Base-by-base conservation (phyloP, 169 alveolate genomes). In the Cryptosporidium felis region DNA sequence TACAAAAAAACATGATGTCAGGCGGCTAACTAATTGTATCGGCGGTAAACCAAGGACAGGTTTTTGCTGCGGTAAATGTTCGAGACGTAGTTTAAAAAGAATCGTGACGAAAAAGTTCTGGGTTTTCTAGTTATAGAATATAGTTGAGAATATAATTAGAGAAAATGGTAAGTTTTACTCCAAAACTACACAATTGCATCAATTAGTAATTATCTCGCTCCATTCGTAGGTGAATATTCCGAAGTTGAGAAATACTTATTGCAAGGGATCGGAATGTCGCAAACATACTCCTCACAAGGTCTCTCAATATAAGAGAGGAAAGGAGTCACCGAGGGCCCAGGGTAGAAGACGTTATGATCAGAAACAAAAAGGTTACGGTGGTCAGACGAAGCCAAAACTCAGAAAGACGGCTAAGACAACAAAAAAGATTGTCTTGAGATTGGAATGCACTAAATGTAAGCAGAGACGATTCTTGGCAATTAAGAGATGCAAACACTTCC, bases 331-430 rank as follows among this genome's bases (percentile, higher is more conserved):
- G 53, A 93, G 91, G 82, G 98, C 97, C 45, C 98, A 96, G 94
- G 99, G 99, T 89, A 96, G 97, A 92, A 92, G 99, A 81, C 97
- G 99, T 89, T 98, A 98, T 95, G 99, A 97, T 94, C 94, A 92
- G 94, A 98, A 98, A 93, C 99, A 98, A 93, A 94, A 95, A 44
- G 99, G 99, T 80, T 98, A 95, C 90, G 99, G 99, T 53, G 99
- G 99, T 34, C 98, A 97, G 90, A 97, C 99, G 82, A 98, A 98
- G 92, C 99, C 99, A 53, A 95, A 97, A 88, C 96, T 97, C 95
- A 95, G 98, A 92, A 97, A 97, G 95, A 98, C 97, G 94, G 99
- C 99, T 23, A 98, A 97, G 95, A 96, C 99, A 58, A 98, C 99
- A 62, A 98, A 98, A 96, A 98, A 97, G 93, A 96, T 98, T 89